Evolutionary conservation across 1,284 basidiomycete genomes (phyloP).

Genomic region (Exobasidium cylindrosporum): DNA sequence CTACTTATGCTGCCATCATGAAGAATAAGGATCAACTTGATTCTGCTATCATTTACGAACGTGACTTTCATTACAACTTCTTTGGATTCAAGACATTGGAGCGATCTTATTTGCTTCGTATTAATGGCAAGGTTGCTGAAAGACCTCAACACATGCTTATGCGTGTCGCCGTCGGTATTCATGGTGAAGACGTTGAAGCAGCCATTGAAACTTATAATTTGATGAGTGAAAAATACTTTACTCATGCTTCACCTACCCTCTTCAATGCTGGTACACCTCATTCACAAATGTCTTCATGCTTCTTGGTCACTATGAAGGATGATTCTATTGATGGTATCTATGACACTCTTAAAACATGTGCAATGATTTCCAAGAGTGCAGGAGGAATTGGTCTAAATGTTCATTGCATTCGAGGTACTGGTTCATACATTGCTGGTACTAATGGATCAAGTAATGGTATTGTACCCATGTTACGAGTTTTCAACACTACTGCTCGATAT

Average conservation of each 20-base stretch:
- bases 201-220: conserved; percentile 78
- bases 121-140: conserved; percentile 92
- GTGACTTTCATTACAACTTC: conserved; percentile 85
- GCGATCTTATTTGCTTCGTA: conserved; percentile 90
- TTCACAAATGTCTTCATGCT: conserved; percentile 94
- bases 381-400: conserved; percentile 96
- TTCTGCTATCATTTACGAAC: conserved; percentile 94
- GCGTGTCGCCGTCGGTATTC: conserved; percentile 98
- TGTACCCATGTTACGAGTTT: conserved; percentile 97
- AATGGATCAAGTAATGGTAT: conserved; percentile 99
- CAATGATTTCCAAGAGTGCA: conserved; percentile 99
- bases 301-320: conserved; percentile 96
- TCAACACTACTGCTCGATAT: conserved; percentile 96
- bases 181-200: conserved; percentile 82
- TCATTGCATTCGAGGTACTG: conserved; percentile 94
- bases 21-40: conserved; percentile 81
- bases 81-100: conserved; percentile 99
- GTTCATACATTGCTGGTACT: conserved; percentile 81
- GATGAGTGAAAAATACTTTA: conserved; percentile 86
- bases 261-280: conserved; percentile 98
- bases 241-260: conserved; percentile 94
- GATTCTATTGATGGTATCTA: conserved; percentile 99
- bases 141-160: conserved; percentile 99
- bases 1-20: conserved; percentile 79
- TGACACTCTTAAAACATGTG: conserved; percentile 95